Evolutionary conservation across 73 alveolate species (phyloP), one percentile per base, ranked within the genome.

Genomic region (Uronychia binucleata): DNA sequence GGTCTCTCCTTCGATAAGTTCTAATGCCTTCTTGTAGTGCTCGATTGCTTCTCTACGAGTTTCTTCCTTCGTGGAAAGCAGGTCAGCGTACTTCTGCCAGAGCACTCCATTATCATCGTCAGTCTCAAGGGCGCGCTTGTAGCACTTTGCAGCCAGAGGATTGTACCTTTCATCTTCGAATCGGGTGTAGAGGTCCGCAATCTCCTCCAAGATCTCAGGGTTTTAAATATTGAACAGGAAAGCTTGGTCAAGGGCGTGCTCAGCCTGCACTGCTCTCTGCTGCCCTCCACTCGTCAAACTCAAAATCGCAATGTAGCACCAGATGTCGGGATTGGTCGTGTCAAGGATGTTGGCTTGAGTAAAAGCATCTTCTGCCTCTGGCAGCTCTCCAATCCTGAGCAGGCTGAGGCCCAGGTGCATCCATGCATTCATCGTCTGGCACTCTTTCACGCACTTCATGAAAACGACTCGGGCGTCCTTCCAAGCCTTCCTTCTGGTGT

Each of bases 401-500:
- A 95, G 93, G 28, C 99, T 92, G 31, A 98, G 88, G 0, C 99
- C 99, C 25, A 98, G 87, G 81, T 97, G 94, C 75, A 95, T 88
- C 99, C 99, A 98, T 8, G 99, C 94, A 79, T 95, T 96, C 81
- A 96, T 89, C 14, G 97, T 92, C 28, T 93, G 83, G 78, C 83
- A 86, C 58, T 93, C 97, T 87, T 94, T 97, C 26, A 94, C 83
- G 77, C 97, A 96, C 75, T 93, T 97, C 83, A 90, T 84, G 89
- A 98, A 98, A n/a, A 98, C 99, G 25, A 93, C 88, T 90, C 91
- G 97, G 19, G 99, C 99, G 82, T 98, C 99, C 34, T 93, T 92
- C 99, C 99, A 98, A 1, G 99, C 98, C 83, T 97, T 97, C 86
- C 99, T 92, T 80, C 95, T 94, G 19, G 94, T 91, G 86, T 98